These are phyloP conservation scores for Aegilops speltoides DNA, from an alignment of 176 grass and related monocot species.

Conservation along the genomic window DNA sequence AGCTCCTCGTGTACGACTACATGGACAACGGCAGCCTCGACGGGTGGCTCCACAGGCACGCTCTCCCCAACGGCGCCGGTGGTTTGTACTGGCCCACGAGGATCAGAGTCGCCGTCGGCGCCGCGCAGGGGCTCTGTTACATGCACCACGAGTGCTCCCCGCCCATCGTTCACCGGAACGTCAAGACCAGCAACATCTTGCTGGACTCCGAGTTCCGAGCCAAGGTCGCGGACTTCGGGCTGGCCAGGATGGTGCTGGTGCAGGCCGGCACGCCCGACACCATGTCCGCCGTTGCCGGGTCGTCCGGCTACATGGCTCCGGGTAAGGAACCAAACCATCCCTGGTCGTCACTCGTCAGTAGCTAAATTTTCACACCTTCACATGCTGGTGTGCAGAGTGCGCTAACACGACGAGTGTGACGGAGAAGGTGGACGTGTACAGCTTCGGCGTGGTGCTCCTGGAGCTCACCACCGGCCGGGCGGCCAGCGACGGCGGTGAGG, in stretches of 20 bases:
- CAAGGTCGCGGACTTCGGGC: constrained; percentile 69
- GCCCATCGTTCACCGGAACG: constrained; percentile 74
- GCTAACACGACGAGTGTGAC: constrained; percentile 55
- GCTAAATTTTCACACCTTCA: background rate
- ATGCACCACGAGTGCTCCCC: constrained; percentile 78
- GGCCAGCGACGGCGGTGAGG: constrained; percentile 56
- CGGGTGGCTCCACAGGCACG: constrained; percentile 58
- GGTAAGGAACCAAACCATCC: constrained; percentile 33
- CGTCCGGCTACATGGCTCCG: constrained; percentile 91
- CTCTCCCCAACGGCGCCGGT: background rate
- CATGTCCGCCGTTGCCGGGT: constrained; percentile 61
- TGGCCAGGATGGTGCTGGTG: constrained; percentile 71
- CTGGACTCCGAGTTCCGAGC: constrained; percentile 64
- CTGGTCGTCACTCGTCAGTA: too few relatives aligned
- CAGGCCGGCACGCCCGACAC: constrained; percentile 43
- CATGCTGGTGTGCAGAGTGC: constrained; percentile 44
- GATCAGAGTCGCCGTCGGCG: constrained; percentile 60
- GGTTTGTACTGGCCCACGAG: constrained; percentile 61
- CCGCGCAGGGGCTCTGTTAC: constrained; percentile 67
- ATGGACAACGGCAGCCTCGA: constrained; percentile 80
- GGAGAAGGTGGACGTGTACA: constrained; percentile 86
- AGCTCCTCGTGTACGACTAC: constrained; percentile 90
- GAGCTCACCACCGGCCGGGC: constrained; percentile 72
- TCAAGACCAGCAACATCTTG: constrained; percentile 88
- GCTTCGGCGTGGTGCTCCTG: constrained; percentile 88